phyloP scores from a whole-genome alignment of 2,329 filamentous ascomycete genomes.

The Dothistroma pini region DNA sequence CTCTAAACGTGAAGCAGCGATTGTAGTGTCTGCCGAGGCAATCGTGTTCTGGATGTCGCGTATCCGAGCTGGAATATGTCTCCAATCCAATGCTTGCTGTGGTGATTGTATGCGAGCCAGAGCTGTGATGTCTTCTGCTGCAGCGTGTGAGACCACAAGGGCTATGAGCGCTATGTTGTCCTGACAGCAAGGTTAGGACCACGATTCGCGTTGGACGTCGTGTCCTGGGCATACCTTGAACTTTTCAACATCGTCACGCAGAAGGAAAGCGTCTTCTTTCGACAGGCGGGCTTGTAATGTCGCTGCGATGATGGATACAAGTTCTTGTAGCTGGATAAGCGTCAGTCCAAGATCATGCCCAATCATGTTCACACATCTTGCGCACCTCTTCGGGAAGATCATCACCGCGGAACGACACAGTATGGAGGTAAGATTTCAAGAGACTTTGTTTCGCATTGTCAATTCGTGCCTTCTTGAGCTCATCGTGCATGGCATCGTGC shows the following conservation, averaged over 20 bases:
- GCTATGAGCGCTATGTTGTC: slow-evolving; percentile 37
- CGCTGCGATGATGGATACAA: slow-evolving; percentile 42
- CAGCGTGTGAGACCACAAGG: slow-evolving; percentile 34
- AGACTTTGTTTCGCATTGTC: slow-evolving; percentile 34
- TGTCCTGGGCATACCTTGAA: slow-evolving; percentile 34
- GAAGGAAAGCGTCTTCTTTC: slow-evolving; percentile 37
- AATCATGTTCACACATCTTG: slow-evolving; percentile 1
- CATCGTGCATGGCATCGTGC: slow-evolving; percentile 39
- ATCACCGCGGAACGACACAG: slow-evolving; percentile 35
- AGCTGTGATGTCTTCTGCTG: slow-evolving; percentile 30
- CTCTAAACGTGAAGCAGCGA: slow-evolving; percentile 31
- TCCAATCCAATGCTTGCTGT: slow-evolving; percentile 9
- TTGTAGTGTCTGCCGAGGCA: slow-evolving; percentile 20
- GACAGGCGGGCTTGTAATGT: slow-evolving; percentile 38
- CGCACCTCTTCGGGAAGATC: slow-evolving; percentile 40
- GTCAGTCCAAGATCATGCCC: not conserved
- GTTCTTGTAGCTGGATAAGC: slow-evolving; percentile 36
- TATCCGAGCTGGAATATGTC: slow-evolving; percentile 17
- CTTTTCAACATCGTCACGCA: slow-evolving; percentile 38
- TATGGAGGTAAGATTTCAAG: slow-evolving; percentile 35
- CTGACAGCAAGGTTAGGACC: slow-evolving; percentile 18
- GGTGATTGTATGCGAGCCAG: slow-evolving; percentile 33
- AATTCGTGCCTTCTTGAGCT: slow-evolving; percentile 36
- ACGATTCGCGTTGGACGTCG: not conserved
- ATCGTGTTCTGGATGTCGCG: slow-evolving; percentile 16